phyloP scores from a whole-genome alignment of 805 yeast genomes.

The Suhomyces sp. region DNA sequence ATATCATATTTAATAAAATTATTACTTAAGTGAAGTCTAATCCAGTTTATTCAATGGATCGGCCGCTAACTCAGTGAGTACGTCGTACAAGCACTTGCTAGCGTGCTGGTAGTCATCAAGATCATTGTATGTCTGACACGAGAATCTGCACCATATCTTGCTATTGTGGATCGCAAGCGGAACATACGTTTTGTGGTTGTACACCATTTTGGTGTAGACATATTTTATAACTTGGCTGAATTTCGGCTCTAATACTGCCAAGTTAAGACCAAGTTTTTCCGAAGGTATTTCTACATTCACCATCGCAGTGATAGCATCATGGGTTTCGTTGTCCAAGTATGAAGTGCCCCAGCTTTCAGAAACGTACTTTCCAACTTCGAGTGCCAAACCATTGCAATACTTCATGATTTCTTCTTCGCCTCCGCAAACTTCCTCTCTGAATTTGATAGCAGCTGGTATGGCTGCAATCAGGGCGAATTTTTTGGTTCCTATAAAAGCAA shows the following conservation, averaged over 20 bases:
- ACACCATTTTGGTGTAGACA: constrained; percentile 6
- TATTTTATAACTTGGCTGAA: not conserved
- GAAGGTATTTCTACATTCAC: constrained; percentile 42
- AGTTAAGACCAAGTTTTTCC: constrained; percentile 9
- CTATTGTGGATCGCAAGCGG: constrained; percentile 44
- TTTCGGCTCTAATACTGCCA: constrained; percentile 6
- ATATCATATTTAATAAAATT: not conserved
- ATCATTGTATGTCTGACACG: constrained; percentile 61
- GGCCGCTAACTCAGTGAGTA: constrained; percentile 3
- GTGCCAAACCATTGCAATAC: constrained; percentile 48
- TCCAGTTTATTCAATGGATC: not conserved
- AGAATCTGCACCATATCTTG: constrained; percentile 40
- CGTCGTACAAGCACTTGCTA: constrained; percentile 35
- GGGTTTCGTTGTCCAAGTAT: constrained; percentile 34
- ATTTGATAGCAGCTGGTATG: constrained; percentile 50
- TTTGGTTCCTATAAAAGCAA: constrained; percentile 50
- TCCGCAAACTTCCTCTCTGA: constrained; percentile 53
- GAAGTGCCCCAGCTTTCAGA: constrained; percentile 39
- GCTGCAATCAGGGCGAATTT: constrained; percentile 43
- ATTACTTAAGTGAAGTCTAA: not conserved
- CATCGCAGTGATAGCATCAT: constrained; percentile 40
- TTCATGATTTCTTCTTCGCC: constrained; percentile 53
- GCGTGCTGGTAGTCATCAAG: constrained; percentile 51
- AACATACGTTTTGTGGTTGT: constrained; percentile 40
- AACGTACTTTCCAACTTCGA: constrained; percentile 39